Base-by-base conservation (phyloP, 2,329 filamentous ascomycete species). In the Chaetomium sp. region DNA sequence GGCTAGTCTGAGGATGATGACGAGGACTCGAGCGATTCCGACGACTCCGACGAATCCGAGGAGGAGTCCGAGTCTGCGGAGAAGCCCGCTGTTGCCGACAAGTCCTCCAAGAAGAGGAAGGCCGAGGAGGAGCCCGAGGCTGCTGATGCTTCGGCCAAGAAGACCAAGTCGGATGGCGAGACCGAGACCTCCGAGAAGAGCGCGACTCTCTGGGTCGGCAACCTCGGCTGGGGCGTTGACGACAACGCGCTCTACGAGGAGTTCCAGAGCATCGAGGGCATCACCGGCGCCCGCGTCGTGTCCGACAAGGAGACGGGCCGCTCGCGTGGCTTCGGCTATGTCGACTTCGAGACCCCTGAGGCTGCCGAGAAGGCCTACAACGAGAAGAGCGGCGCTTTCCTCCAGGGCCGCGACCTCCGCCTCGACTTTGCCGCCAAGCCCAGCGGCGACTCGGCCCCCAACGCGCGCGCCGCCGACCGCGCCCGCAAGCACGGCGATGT, bases 251-350 rank as follows among this genome's bases (percentile, higher is more conserved):
- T 96, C 61, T 79, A 81, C 63, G 81, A 86, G 66, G 87, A 92
- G 71, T 96, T 96, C 76, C 82, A 91, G 76, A 75, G 81, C 60
- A 92, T 86, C 67, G 86, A 86, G 61, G 87, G 87, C 67, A 79
- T 95, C 55, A 75, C 77, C 62, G 81, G 83, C 66, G 87, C 85
- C 62, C 87, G 89, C 65, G 85, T 96, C 68, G 88, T 96, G 71
- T 91, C 85, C 65, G 89, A 95, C 76, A 86, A 86, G 71, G 83
- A 86, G 54, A 81, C 79, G 67, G 88, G 89, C 67, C 87, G 89
- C 69, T 92, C 91, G 73, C 91, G 91, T 76, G 91, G 89, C 63
- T 96, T 95, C 72, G 91, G 91, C 59, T 96, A 96, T 70, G 88
- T 96, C 66, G 91, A 96, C 77, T 96, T 91, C 73, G 77, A 79